Evolutionary conservation across 2,329 filamentous ascomycete species (phyloP).

Genomic region (Claviceps cyperi): DNA sequence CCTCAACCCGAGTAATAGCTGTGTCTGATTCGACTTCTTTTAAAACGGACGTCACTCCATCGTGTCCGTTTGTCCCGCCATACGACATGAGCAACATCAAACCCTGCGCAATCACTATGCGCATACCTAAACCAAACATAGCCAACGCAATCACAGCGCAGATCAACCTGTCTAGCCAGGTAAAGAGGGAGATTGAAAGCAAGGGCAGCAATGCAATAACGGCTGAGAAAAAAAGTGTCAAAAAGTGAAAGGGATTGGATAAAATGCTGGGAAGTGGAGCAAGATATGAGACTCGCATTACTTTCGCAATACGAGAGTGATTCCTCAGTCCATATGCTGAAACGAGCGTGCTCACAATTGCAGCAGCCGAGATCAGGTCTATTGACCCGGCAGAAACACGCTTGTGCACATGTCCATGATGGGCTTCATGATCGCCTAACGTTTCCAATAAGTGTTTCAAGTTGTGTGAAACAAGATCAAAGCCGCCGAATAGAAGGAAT

Average conservation of each 20-base stretch:
- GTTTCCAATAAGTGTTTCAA: conserved; percentile 80
- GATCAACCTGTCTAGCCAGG: conserved; percentile 70
- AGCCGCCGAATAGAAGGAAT: conserved; percentile 90
- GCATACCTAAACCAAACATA: conserved; percentile 79
- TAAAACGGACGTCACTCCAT: conserved; percentile 57
- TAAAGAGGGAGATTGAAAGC: conserved; percentile 65
- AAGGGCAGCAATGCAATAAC: conserved; percentile 71
- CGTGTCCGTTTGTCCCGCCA: conserved; percentile 21
- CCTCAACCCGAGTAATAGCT: conserved; percentile 62
- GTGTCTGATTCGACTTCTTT: conserved; percentile 73
- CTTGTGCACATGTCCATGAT: conserved; percentile 53
- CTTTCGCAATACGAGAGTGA: conserved; percentile 79
- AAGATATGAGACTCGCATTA: conserved; percentile 76
- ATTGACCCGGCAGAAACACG: conserved; percentile 59
- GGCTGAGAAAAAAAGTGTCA: conserved; percentile 76
- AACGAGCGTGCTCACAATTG: conserved; percentile 68
- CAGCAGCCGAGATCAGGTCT: conserved; percentile 67
- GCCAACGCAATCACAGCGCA: conserved; percentile 68
- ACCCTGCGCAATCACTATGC: conserved; percentile 72
- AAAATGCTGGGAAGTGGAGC: conserved; percentile 72
- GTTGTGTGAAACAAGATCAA: conserved; percentile 88
- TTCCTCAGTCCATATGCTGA: conserved; percentile 82
- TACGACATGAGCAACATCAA: conserved; percentile 96
- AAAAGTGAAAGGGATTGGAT: conserved; percentile 86
- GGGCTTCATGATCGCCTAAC: conserved; percentile 46